phyloP scores from a whole-genome alignment of 106 monocot species.

The Triglochin maritima region DNA sequence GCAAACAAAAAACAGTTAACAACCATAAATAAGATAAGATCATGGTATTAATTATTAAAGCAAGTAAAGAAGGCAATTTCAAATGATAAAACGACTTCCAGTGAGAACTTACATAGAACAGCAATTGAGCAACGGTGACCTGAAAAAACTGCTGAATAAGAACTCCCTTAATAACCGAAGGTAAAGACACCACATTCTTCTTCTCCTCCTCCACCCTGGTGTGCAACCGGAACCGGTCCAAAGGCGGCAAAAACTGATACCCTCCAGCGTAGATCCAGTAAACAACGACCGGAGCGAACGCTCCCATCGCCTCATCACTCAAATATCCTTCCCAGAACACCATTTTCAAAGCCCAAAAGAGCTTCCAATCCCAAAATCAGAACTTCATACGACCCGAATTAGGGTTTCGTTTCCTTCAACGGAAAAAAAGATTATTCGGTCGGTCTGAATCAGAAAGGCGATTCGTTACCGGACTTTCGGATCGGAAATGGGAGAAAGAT shows the following conservation, averaged over 20 bases:
- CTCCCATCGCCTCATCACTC: conserved; percentile 66
- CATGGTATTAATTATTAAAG: too few relatives aligned
- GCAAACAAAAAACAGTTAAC: too few relatives aligned
- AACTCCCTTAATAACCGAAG: conserved; percentile 49
- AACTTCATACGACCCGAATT: background rate
- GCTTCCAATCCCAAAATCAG: background rate
- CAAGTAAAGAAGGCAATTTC: too few relatives aligned
- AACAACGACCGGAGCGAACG: conserved; percentile 60
- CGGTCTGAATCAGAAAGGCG: too few relatives aligned
- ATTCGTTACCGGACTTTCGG: too few relatives aligned
- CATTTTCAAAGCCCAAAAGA: conserved; percentile 17
- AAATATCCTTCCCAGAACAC: conserved; percentile 60
- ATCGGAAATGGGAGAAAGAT: too few relatives aligned
- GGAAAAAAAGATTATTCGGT: too few relatives aligned
- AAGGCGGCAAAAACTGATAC: conserved; percentile 48
- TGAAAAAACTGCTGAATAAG: conserved; percentile 62
- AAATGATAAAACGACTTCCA: too few relatives aligned
- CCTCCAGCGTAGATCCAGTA: conserved; percentile 74
- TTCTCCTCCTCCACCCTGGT: conserved; percentile 45
- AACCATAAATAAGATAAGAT: too few relatives aligned
- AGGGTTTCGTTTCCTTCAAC: too few relatives aligned
- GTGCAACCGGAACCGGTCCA: conserved; percentile 61
- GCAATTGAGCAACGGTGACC: conserved; percentile 34
- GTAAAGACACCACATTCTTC: conserved; percentile 46
- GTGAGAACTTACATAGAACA: conserved; percentile 45